phyloP scores from a whole-genome alignment of 306 rosid genomes.

The Sicyos baderoa region DNA sequence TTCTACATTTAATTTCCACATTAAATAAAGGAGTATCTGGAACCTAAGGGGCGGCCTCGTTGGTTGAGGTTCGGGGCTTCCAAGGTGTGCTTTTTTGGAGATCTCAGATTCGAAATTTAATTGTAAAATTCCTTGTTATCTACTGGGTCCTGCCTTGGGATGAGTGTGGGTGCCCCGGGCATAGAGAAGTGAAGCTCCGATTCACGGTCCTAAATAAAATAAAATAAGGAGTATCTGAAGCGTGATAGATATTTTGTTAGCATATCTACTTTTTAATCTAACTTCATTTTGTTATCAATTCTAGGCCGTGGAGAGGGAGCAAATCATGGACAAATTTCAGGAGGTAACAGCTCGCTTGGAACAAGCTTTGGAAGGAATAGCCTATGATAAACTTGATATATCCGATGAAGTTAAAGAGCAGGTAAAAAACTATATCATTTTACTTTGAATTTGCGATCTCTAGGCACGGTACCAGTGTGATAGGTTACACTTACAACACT shows the following conservation, averaged over 20 bases:
- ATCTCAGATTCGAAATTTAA: too few species aligned
- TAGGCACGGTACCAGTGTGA: background rate
- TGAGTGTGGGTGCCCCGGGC: too few species aligned
- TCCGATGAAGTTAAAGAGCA: constrained; percentile 99
- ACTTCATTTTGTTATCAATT: constrained; percentile 7
- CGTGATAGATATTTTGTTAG: background rate
- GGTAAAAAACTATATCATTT: constrained; percentile 37
- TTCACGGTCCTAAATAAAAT: too few species aligned
- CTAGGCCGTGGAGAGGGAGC: constrained; percentile 82
- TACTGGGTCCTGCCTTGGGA: too few species aligned
- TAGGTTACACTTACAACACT: constrained; percentile 3
- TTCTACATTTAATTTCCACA: background rate
- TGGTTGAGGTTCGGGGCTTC: too few species aligned
- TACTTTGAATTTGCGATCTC: constrained; percentile 10
- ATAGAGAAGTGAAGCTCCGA: too few species aligned
- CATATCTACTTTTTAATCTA: constrained; percentile 2
- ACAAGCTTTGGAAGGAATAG: constrained; percentile 56
- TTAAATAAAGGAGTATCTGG: background rate
- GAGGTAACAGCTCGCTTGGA: constrained; percentile 66
- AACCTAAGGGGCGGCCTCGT: too few species aligned
- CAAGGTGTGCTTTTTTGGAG: too few species aligned
- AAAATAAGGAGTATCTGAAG: background rate
- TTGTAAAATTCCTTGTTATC: too few species aligned
- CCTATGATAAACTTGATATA: constrained; percentile 70
- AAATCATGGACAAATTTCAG: constrained; percentile 53